Base-by-base conservation (phyloP, 2,329 filamentous ascomycete species). In the Aspergillus uvarum region DNA sequence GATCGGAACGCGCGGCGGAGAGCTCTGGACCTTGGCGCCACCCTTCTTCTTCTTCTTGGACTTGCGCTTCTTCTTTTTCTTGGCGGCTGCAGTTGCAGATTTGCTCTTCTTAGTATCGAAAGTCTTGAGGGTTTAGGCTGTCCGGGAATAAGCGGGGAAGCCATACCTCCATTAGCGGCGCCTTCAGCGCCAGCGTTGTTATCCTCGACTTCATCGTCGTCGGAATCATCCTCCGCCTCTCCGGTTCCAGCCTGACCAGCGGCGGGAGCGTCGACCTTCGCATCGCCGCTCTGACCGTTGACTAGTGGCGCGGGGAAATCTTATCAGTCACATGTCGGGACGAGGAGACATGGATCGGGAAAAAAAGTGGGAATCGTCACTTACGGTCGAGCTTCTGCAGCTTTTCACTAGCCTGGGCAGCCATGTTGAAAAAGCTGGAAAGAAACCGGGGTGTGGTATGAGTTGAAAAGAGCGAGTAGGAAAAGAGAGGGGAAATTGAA, bases 61-160 rank as follows among this genome's bases (percentile, higher is more conserved):
- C 79, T 86, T 89, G 82, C 88, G 91, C 83, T 91, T 92, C 83
- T 93, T 94, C 80, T 92, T 92, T 80, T 92, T 92, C 78, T 91
- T 90, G 55, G 78, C 77, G 47, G 71, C 77, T 72, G 67, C 70
- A 32, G 62, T 48, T 59, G 44, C 29, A 42, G 58, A 47, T 29
- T 29, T 8, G 26, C 26, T 5, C 26, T 29, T 29, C 26, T 29
- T 29, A 29, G 26, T 29, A 29, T 29, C 6, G 26, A 3, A 10
- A 29, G 26, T 8, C 26, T 29, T 51, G 26, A 48, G 19, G 16
- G 19, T 32, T 14, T 19, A 38, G n/a, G 35, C 32, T 50, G 22
- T 31, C 53, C 35, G 58, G 53, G 51, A 21, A 51, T 26, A 31
- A 61, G 6, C 29, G 51, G 55, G 8, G 24, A 22, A 22, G 22